Base-by-base conservation (phyloP, 2,329 filamentous ascomycete species). In the Colletotrichum australisinense region DNA sequence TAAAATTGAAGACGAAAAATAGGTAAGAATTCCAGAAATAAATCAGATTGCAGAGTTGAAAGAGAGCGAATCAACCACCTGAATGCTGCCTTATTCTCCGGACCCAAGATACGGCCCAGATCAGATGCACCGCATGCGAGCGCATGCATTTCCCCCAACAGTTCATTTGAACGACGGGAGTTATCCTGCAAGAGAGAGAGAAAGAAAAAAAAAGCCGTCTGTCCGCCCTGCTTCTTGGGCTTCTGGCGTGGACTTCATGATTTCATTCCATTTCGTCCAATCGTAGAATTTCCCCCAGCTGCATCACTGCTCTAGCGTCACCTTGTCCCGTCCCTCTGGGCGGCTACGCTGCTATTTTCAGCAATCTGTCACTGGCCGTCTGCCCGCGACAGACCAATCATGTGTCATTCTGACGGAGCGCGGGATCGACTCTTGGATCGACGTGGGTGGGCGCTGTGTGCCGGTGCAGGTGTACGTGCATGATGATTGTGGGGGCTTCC, bases 291-390 rank as follows among this genome's bases (percentile, higher is more conserved):
- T 69, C 28, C 14, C 38, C 59, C 42, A 24, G 49, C 32, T 35
- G 11, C 49, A 16, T 12, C n/a, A 11, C 46, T n/a, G 70, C 67
- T 62, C 46, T 70, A 73, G 70, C 67, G 59, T 28, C 22, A 28
- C 42, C 22, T 16, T 56, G 35, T 49, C 16, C 52, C 57, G 46
- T 57, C 19, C 52, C 19, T 24, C 53, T 70, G 53, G 70, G 70
- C 70, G 70, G 70, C 67, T 70, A 73, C 56, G 60, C 8, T 70
- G 69, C 70, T 73, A 73, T 73, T 73, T 73, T 73, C 70, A 62
- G 70, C 46, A 62, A 5, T 38, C 26, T 32, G 28, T 38, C 59
- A n/a, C 46, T 42, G 66, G 56, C 42, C 60, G 46, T 9, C 22
- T 16, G 67, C 35, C 5, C 42, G 30, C 14, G 30, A 42, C 52